Conservation (phyloP, 2,329 filamentous ascomycete species). For the Fonsecaea erecta region DNA sequence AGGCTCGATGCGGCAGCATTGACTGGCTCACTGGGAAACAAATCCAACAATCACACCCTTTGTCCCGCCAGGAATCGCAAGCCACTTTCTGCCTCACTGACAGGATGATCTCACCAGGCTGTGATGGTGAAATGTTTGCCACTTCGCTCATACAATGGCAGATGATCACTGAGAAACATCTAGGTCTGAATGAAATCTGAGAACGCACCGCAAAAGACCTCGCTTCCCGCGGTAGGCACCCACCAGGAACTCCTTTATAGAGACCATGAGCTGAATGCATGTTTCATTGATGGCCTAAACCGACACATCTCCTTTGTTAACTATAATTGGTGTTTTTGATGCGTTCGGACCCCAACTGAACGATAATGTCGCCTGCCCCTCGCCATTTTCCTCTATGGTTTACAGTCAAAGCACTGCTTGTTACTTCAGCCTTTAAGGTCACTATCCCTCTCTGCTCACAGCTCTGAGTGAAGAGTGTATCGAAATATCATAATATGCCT, state of each 20-base stretch:
- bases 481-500: conserved; percentile 4
- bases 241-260: neutral
- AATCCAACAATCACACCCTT: neutral
- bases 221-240: neutral
- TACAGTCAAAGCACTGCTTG: neutral
- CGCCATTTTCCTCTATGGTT: neutral
- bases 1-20: neutral
- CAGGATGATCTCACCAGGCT: neutral
- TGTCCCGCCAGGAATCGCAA: neutral
- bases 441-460: neutral
- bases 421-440: neutral
- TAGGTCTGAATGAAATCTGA: neutral
- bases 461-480: neutral
- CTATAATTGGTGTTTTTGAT: neutral
- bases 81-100: neutral
- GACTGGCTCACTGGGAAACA: neutral
- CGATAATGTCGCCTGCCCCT: neutral
- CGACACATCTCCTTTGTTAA: neutral
- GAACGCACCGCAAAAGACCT: neutral
- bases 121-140: neutral
- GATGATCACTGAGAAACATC: neutral
- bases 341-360: neutral
- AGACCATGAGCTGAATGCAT: neutral
- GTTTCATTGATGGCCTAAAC: neutral
- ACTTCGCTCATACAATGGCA: neutral